phyloP scores from a whole-genome alignment of 2,329 filamentous ascomycete species.

The Neopestalotiopsis clavispora region DNA sequence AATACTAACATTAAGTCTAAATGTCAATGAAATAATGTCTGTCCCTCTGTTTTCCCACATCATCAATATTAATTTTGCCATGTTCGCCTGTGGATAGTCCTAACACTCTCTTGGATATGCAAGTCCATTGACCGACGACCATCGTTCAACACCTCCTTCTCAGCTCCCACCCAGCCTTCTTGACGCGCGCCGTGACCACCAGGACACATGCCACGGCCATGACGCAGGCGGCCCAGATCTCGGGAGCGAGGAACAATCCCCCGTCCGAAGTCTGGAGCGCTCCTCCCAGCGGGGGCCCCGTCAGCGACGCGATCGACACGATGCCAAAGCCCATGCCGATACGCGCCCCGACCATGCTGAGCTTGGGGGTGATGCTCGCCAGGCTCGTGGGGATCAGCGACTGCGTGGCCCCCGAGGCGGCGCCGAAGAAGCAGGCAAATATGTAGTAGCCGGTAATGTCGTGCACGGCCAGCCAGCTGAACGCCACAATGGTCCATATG shows the following conservation, averaged over 20 bases:
- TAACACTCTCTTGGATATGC: neutral
- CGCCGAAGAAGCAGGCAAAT: constrained; percentile 41
- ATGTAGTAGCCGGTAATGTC: constrained; percentile 38
- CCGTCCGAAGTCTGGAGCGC: constrained; percentile 34
- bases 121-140: neutral
- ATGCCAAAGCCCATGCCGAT: constrained; percentile 48
- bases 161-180: constrained; percentile 27
- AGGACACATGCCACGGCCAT: constrained; percentile 33
- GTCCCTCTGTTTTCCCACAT: neutral
- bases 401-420: constrained; percentile 41
- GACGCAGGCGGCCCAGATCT: constrained; percentile 39
- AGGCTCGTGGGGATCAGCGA: constrained; percentile 45
- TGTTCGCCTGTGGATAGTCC: neutral
- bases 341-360: constrained; percentile 44
- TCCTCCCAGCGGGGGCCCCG: constrained; percentile 45
- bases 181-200: constrained; percentile 27
- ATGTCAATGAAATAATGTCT: neutral
- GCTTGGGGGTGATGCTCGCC: constrained; percentile 42
- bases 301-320: constrained; percentile 41
- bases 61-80: neutral
- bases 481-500: constrained; percentile 37
- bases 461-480: constrained; percentile 44
- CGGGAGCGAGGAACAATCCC: constrained; percentile 33
- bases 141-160: constrained; percentile 26
- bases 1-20: constrained; percentile 2